A percentile compares a stretch with the other conserved stretches of the same genome.
Evolutionary conservation across 73 alveolate species (phyloP).

Genomic region (Paramecium primaurelia): DNA sequence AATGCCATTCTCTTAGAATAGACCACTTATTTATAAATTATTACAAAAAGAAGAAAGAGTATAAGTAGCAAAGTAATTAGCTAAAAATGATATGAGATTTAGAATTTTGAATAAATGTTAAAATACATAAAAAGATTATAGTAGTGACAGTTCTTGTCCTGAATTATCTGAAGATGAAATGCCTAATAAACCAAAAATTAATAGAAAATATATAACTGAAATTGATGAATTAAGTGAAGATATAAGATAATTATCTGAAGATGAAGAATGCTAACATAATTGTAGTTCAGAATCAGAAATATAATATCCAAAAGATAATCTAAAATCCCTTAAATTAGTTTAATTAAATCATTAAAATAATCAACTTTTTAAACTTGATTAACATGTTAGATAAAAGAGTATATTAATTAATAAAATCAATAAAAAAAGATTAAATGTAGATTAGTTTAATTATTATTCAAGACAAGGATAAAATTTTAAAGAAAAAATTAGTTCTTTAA

Average conservation of each 20-base stretch:
- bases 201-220: background rate
- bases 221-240: background rate
- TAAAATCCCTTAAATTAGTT: background rate
- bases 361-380: background rate
- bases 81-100: background rate
- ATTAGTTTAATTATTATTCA: background rate
- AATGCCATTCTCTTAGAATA: background rate
- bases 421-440: background rate
- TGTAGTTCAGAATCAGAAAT: conserved; percentile 18
- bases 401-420: background rate
- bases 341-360: background rate
- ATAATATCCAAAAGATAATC: background rate
- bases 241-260: background rate
- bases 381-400: background rate
- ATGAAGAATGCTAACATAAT: background rate
- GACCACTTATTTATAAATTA: background rate
- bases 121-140: background rate
- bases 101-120: background rate
- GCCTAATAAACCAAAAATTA: conserved; percentile 14
- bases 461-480: background rate
- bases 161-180: conserved; percentile 17
- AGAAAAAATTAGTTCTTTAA: background rate
- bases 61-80: background rate
- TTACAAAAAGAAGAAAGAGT: background rate
- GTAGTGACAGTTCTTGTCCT: conserved; percentile 38